Base-by-base conservation (phyloP, 2,329 filamentous ascomycete genomes). In the Paecilomyces dactylethromorphus region DNA sequence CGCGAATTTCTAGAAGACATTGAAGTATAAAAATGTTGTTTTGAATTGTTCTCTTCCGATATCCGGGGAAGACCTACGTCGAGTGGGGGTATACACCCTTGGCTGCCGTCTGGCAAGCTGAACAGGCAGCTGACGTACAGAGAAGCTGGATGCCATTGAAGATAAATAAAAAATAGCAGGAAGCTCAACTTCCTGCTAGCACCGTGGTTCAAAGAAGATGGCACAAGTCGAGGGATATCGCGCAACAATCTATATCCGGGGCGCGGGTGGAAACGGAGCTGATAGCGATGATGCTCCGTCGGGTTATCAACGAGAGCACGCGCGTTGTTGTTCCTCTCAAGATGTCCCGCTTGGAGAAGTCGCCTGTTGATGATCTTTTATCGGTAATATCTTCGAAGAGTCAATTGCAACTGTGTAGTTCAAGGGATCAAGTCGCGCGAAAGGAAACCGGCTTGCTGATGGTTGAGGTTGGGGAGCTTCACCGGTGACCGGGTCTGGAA, bases 401-500 rank as follows among this genome's bases (percentile, higher is more conserved):
- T 45, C 39, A 45, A 45, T 45, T 45, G 39, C 39, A 18, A 45
- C 11, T 18, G n/a, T n/a, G 39, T n/a, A 21, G 39, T n/a, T 7
- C n/a, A 45, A 45, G 39, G 39, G 18, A 45, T 21, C 39, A 18
- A 45, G 18, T 5, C 35, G 15, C n/a, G 39, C 39, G 39, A 45
- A 45, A 15, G 10, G 39, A 45, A 8, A 3, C 39, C 15, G 39
- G 39, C 26, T 45, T 45, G 58, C 63, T 58, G 64, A 24, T 52
- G 50, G 50, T 24, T 24, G 31, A 74, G 70, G 65, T 68, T 71
- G 71, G 69, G 66, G 69, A 71, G 68, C 68, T 71, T 73, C 70
- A 72, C 72, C 71, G 72, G 71, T 65, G 63, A 65, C 70, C 71
- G 67, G 70, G 70, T 68, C 67, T 63, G 72, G 72, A 74, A 74